Conservation (phyloP, 148 eudicot genomes). For the Rhododendron vialii region DNA sequence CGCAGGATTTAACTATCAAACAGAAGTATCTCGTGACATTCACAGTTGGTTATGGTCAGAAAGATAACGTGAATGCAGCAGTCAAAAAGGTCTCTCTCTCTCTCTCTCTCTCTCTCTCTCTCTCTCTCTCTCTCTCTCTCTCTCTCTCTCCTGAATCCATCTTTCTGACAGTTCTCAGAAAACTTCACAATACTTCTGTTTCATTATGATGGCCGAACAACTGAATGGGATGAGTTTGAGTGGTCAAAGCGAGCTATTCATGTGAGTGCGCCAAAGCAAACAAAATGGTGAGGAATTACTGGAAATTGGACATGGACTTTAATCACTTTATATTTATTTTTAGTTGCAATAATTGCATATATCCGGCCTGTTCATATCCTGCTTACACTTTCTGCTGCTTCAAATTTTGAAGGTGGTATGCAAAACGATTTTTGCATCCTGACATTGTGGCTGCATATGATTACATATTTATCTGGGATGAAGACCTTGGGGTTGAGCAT, state of each 20-base stretch:
- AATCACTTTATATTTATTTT: background rate
- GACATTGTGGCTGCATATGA: constrained; percentile 90
- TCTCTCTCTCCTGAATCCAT: background rate
- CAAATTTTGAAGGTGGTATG: constrained; percentile 76
- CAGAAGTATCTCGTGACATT: constrained; percentile 74
- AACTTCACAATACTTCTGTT: constrained; percentile 72
- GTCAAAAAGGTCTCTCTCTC: constrained; percentile 58
- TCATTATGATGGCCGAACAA: constrained; percentile 71
- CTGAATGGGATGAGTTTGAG: constrained; percentile 81
- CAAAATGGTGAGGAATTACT: constrained; percentile 53
- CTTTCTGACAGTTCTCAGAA: constrained; percentile 58
- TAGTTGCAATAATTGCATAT: background rate
- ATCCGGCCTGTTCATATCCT: background rate
- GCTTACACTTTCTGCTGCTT: constrained; percentile 9
- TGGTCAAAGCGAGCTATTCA: constrained; percentile 86
- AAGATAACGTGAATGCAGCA: constrained; percentile 51
- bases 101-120: background rate
- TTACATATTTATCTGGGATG: constrained; percentile 95
- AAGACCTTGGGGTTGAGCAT: constrained; percentile 84
- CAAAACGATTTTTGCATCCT: constrained; percentile 90
- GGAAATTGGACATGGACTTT: background rate
- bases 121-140: too few relatives aligned
- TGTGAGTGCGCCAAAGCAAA: constrained; percentile 66
- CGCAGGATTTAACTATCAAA: constrained; percentile 53
- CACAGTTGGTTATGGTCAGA: constrained; percentile 69